These are phyloP conservation scores for Cordyceps militaris DNA, from an alignment of 2,329 filamentous ascomycete genomes.

Conservation along the genomic window DNA sequence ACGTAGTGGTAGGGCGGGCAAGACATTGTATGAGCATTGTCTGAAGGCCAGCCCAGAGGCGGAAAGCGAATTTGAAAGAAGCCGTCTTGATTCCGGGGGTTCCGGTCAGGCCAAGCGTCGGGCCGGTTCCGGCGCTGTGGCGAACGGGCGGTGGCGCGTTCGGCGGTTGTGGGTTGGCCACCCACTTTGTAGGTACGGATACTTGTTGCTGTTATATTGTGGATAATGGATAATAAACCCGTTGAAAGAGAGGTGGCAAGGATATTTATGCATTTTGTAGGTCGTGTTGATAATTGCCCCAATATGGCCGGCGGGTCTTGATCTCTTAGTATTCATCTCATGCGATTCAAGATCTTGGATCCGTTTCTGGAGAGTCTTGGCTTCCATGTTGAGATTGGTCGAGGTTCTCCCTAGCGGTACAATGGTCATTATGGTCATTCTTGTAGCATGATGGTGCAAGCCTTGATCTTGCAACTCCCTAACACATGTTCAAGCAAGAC, in stretches of 20 bases:
- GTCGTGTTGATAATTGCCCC: neutral
- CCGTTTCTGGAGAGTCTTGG: no score
- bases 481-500: no score
- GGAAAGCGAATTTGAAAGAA: neutral
- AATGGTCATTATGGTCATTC: no score
- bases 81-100: neutral
- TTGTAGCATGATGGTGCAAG: no score
- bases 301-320: neutral
- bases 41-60: neutral
- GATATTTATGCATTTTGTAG: no score
- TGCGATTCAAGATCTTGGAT: no score
- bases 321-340: no score
- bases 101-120: neutral
- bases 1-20: neutral
- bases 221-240: neutral
- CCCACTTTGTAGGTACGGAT: neutral
- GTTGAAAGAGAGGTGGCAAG: neutral
- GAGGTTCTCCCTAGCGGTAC: no score
- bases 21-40: neutral
- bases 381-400: no score
- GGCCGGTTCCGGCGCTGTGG: neutral
- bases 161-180: neutral
- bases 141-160: neutral
- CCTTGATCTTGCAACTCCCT: no score
- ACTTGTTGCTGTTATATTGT: no score